phyloP scores from a whole-genome alignment of 331 rosid species.

The Malus hybrid region DNA sequence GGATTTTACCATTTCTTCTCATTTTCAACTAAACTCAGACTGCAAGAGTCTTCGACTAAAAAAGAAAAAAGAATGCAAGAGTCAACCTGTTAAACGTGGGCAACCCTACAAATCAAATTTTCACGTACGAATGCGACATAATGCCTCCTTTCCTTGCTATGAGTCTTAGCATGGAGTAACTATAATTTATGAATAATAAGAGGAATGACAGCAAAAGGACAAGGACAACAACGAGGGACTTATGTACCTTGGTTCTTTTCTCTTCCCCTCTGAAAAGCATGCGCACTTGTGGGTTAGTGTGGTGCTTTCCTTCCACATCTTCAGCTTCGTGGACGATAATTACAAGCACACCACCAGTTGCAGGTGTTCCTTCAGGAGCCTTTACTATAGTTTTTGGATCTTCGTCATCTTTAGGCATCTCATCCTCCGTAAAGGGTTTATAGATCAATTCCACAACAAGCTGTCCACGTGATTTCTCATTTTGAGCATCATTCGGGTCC shows the following conservation, averaged over 20 bases:
- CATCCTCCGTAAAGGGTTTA: slow-evolving; percentile 64
- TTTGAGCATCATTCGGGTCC: slow-evolving; percentile 59
- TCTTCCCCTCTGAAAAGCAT: slow-evolving; percentile 73
- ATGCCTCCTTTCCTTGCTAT: not conserved
- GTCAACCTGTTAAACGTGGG: no score
- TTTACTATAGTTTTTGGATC: slow-evolving; percentile 35
- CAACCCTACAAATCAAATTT: no score
- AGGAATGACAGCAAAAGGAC: not conserved
- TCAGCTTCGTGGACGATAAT: slow-evolving; percentile 68
- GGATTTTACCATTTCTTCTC: not conserved
- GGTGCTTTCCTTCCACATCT: slow-evolving; percentile 92
- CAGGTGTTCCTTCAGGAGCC: slow-evolving; percentile 89
- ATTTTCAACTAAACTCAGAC: not conserved
- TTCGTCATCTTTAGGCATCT: slow-evolving; percentile 29
- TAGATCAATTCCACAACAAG: slow-evolving; percentile 49
- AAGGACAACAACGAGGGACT: not conserved
- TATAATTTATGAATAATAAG: not conserved
- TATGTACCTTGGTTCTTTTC: slow-evolving; percentile 68
- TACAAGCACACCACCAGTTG: slow-evolving; percentile 72
- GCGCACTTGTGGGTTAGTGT: slow-evolving; percentile 76
- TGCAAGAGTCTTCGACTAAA: not conserved
- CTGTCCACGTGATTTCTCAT: slow-evolving; percentile 70
- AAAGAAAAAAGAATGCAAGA: not conserved
- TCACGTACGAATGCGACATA: no score
- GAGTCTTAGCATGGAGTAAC: not conserved